Evolutionary conservation across 140 eudicot species (phyloP).

Genomic region (Stevia rebaudiana): DNA sequence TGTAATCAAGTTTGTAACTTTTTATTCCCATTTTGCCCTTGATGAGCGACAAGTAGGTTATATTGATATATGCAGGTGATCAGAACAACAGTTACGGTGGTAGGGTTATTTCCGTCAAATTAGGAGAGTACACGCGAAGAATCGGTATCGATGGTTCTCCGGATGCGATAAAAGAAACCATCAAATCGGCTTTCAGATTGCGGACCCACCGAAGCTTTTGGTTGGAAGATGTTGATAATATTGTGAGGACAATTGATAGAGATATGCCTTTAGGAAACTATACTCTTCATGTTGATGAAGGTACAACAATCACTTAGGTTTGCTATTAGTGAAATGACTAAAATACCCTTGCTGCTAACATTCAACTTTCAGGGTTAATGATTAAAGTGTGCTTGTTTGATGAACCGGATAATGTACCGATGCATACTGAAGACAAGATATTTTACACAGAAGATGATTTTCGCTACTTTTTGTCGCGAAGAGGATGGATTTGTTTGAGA

Average conservation of each 20-base stretch:
- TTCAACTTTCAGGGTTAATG: slow-evolving; percentile 43
- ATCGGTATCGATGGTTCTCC: slow-evolving; percentile 77
- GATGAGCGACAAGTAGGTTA: background rate
- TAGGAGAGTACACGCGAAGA: slow-evolving; percentile 64
- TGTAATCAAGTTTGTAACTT: background rate
- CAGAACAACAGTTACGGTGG: slow-evolving; percentile 58
- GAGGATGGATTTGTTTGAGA: slow-evolving; percentile 79
- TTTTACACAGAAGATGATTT: slow-evolving; percentile 85
- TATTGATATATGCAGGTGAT: slow-evolving; percentile 41
- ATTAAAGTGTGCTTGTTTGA: slow-evolving; percentile 70
- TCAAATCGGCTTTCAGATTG: slow-evolving; percentile 69
- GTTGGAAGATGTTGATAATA: slow-evolving; percentile 78
- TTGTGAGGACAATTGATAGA: slow-evolving; percentile 71
- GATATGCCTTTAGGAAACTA: slow-evolving; percentile 89
- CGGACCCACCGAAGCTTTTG: slow-evolving; percentile 79
- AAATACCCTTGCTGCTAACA: background rate
- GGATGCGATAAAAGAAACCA: slow-evolving; percentile 73
- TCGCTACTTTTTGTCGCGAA: slow-evolving; percentile 61
- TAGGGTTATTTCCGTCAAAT: slow-evolving; percentile 69
- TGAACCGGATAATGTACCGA: slow-evolving; percentile 63
- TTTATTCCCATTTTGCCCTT: slow-evolving; percentile 6
- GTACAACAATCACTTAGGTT: slow-evolving; percentile 29
- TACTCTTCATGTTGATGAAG: slow-evolving; percentile 79
- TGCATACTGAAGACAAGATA: slow-evolving; percentile 83
- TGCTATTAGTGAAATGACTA: no score